phyloP scores from a whole-genome alignment of 805 yeast species.

The Nakazawaea molendinolei region DNA sequence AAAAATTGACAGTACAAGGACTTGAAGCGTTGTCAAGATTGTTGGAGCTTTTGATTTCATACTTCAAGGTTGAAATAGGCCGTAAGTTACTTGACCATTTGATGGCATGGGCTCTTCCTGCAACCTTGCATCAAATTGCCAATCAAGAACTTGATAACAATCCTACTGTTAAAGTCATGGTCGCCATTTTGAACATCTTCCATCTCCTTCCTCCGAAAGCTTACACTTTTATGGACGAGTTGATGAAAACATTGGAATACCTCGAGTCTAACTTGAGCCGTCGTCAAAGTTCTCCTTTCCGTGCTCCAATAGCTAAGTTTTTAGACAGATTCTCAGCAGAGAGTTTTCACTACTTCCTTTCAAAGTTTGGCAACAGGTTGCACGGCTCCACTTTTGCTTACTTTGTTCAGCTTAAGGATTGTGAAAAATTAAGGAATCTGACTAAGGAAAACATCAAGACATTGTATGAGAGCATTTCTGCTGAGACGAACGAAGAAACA shows the following conservation, averaged over 20 bases:
- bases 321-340: conserved; percentile 77
- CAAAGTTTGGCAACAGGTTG: conserved; percentile 56
- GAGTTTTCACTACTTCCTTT: conserved; percentile 61
- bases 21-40: conserved; percentile 85
- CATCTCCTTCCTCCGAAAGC: conserved; percentile 91
- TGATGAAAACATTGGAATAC: conserved; percentile 66
- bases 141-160: conserved; percentile 76
- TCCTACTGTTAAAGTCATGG: conserved; percentile 77
- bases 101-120: conserved; percentile 92
- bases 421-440: conserved; percentile 48
- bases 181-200: conserved; percentile 85
- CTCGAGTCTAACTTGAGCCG: conserved; percentile 81
- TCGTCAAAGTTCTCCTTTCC: conserved; percentile 80
- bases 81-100: conserved; percentile 86
- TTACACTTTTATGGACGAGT: conserved; percentile 82
- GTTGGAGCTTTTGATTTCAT: conserved; percentile 79
- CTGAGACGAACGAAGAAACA: conserved; percentile 44
- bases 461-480: conserved; percentile 39
- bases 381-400: conserved; percentile 63
- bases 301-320: conserved; percentile 84
- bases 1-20: conserved; percentile 81
- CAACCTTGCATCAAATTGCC: conserved; percentile 66
- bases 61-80: conserved; percentile 96
- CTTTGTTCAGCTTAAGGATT: conserved; percentile 49
- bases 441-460: conserved; percentile 46